Evolutionary conservation across 1,284 basidiomycete species (phyloP), one percentile per base, ranked within the genome.

Genomic region (Phellopilus nigrolimitatus): DNA sequence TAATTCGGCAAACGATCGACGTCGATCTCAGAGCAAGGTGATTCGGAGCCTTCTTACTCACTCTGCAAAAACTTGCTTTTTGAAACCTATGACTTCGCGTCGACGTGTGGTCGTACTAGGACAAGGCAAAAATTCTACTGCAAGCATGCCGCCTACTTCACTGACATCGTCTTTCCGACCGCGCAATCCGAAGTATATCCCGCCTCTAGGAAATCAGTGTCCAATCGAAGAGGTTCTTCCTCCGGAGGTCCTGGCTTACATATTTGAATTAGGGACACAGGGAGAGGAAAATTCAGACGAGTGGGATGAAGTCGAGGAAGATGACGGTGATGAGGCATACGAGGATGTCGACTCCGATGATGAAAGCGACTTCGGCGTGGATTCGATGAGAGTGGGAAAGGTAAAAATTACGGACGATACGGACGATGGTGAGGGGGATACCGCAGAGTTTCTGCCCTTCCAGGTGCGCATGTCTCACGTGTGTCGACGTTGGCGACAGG

Each of bases 171-270:
- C 34, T 15, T n/a, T 17, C 34, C 34, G 3, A 15, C 28, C 43
- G 12, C 45, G 24, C 2, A 47, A 54, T 34, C 52, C 52, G 28
- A 49, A 28, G 43, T 54, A 54, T 42, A 54, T 55, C n/a, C 49
- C 53, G 3, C 53, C 53, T 7, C 19, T 12, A 30, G 40, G 24
- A 17, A 22, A 39, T 6, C 22, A 31, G 19, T 81, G 76, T 49
- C 73, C 76, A 3, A 70, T 83, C 47, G 77, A 82, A 55, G 65
- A 69, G 24, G 33, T 49, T 22, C 71, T 83, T 4, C 80, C 81
- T 3, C 69, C 74, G 15, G 81, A 84, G 59, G 66, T 84, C 4
- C 71, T 84, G 19, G 71, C 73, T 0, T 68, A 79, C 54, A 79
- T 84, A 38, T 84, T 84, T 60, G 61, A 67, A 17, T 59, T 78